Base-by-base conservation (phyloP, 331 rosid species). In the Malus hybrid region DNA sequence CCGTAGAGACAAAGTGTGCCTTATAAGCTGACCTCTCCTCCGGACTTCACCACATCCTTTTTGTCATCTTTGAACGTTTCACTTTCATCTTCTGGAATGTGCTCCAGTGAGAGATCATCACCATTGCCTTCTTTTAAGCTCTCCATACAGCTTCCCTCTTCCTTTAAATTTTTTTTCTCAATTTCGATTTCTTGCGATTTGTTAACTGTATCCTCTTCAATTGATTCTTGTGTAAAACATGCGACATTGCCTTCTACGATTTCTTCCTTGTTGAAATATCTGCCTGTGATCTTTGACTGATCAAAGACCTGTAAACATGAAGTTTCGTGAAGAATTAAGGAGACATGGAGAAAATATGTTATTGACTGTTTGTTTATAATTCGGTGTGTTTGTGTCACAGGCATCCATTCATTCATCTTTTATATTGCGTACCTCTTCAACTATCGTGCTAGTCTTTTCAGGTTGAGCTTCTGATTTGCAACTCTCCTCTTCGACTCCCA, bases 11-110 rank as follows among this genome's bases (percentile, higher is more conserved):
- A 19, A 13, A 7, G 15, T 12, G 32, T 5, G 68, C 55, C 72
- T 64, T 48, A 39, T 10, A 71, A 60, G 26, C 87, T 75, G 10
- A 84, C 88, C 88, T 82, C 77, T 50, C 14, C 64, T 69, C 52
- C 18, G 55, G 73, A 63, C 66, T 58, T 69, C 61, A 65, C 50
- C 16, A 42, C 63, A 65, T 77, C 75, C 48, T 44, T 44, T 66
- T 68, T 33, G 0, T 62, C 74, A 30, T 66, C 78, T 52, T 75
- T 8, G 3, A 42, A 50, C 50, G 68, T 67, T 48, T 65, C 39
- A 55, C 7, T 66, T 46, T 42, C 78, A 42, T 77, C 77, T 66
- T 75, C 84, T 79, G 52, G 75, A 19, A 66, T 34, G 28, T 36
- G 66, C 52, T 77, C 70, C 8, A 26, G 52, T 46, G 81, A 63